Base-by-base conservation (phyloP, 163 green algal species). In the Volvox carteri region DNA sequence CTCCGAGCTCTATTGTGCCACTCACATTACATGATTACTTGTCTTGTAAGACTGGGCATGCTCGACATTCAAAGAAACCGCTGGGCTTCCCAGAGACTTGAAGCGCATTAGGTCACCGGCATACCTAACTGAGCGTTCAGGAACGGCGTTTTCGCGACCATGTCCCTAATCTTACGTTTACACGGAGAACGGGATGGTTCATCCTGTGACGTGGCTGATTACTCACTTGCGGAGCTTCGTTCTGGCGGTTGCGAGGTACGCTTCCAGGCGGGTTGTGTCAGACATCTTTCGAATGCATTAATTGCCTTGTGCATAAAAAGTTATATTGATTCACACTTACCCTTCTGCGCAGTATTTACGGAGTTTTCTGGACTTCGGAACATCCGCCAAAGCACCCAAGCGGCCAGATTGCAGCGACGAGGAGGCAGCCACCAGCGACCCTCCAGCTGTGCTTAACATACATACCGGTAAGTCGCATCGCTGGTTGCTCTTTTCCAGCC, bases 261-360 rank as follows among this genome's bases (percentile, higher is more conserved):
- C 9, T 39, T 37, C 3, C 68, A 28, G 35, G 35, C 68, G 68
- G n/a, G n/a, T n/a, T n/a, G n/a, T n/a, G n/a, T n/a, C n/a, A n/a
- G n/a, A n/a, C n/a, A n/a, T n/a, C n/a, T n/a, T n/a, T n/a, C n/a
- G n/a, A n/a, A n/a, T n/a, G n/a, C n/a, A n/a, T n/a, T n/a, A n/a
- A n/a, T n/a, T n/a, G n/a, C n/a, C n/a, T n/a, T n/a, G n/a, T n/a
- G n/a, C n/a, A n/a, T n/a, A n/a, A n/a, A n/a, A n/a, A n/a, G n/a
- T n/a, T n/a, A n/a, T n/a, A n/a, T n/a, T n/a, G n/a, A n/a, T n/a
- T n/a, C n/a, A n/a, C n/a, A n/a, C n/a, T n/a, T n/a, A n/a, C n/a
- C n/a, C 54, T 11, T 65, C 54, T 65, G 19, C 54, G 54, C 37
- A 87, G 83, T 88, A 88, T 42, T 16, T 88, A 18, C 67, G 83